These are phyloP conservation scores for Lumnitzera racemosa DNA, from an alignment of 345 rosid species.

Conservation along the genomic window DNA sequence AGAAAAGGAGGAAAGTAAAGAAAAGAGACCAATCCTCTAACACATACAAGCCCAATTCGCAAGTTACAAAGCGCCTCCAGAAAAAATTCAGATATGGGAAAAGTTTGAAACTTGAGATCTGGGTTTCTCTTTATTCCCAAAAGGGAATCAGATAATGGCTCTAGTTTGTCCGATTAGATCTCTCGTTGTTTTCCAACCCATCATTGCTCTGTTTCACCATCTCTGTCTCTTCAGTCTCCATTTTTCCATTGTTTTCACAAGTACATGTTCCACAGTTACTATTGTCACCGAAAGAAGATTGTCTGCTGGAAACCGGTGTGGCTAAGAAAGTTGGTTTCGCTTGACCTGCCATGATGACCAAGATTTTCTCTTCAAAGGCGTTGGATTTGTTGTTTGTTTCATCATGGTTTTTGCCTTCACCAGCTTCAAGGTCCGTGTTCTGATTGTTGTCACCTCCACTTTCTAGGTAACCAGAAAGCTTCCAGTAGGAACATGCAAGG, in stretches of 20 bases:
- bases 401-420: constrained; percentile 28
- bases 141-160: no score
- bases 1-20: not conserved
- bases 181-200: constrained; percentile 1
- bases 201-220: constrained; percentile 7
- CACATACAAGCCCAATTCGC: no score
- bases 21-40: not conserved
- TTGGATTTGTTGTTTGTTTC: constrained; percentile 14
- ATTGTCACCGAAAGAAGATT: constrained; percentile 38
- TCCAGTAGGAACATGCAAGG: constrained; percentile 97
- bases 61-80: no score
- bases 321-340: constrained; percentile 78
- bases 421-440: constrained; percentile 67
- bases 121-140: no score
- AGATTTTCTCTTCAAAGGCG: constrained; percentile 57
- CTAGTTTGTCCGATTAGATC: constrained; percentile 9
- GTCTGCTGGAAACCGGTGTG: constrained; percentile 44
- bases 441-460: constrained; percentile 21
- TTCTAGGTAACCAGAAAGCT: constrained; percentile 73
- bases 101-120: no score
- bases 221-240: constrained; percentile 15
- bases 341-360: constrained; percentile 92
- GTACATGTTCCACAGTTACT: constrained; percentile 27
- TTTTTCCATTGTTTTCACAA: constrained; percentile 20
- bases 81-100: no score